Conservation (phyloP, 2,329 filamentous ascomycete species). For the Fusarium sp. region DNA sequence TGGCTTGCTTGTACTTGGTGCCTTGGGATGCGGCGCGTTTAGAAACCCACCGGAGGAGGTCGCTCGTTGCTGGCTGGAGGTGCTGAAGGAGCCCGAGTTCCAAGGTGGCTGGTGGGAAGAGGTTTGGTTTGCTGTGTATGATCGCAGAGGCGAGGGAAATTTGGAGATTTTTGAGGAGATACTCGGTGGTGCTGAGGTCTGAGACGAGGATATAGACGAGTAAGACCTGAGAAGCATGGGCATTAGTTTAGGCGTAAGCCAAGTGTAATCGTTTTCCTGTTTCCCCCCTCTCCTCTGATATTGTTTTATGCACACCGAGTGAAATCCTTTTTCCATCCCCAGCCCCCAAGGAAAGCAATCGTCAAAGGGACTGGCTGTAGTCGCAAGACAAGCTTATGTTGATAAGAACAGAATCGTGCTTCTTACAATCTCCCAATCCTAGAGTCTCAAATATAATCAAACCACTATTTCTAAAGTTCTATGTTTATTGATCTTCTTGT, state of each 20-base stretch:
- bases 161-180: conserved; percentile 59
- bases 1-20: conserved; percentile 70
- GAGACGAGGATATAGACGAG: not conserved
- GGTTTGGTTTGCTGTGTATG: conserved; percentile 71
- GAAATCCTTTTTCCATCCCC: not conserved
- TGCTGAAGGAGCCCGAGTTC: conserved; percentile 70
- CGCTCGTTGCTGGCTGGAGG: conserved; percentile 69
- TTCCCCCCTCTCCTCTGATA: not conserved
- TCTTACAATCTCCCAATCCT: not conserved
- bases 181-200: conserved; percentile 51
- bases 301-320: not conserved
- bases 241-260: not conserved
- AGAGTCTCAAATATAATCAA: not conserved
- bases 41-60: conserved; percentile 69
- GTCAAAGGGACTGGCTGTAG: not conserved
- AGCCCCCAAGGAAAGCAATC: not conserved
- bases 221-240: not conserved
- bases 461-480: not conserved
- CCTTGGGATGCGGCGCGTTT: conserved; percentile 75
- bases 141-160: conserved; percentile 57
- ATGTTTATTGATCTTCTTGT: not conserved
- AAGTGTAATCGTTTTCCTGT: too few species aligned
- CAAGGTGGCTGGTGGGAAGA: conserved; percentile 69
- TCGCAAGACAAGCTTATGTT: not conserved
- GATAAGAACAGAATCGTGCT: not conserved